phyloP scores from a whole-genome alignment of 495 filamentous ascomycete genomes.

The Penicillium coffeae region DNA sequence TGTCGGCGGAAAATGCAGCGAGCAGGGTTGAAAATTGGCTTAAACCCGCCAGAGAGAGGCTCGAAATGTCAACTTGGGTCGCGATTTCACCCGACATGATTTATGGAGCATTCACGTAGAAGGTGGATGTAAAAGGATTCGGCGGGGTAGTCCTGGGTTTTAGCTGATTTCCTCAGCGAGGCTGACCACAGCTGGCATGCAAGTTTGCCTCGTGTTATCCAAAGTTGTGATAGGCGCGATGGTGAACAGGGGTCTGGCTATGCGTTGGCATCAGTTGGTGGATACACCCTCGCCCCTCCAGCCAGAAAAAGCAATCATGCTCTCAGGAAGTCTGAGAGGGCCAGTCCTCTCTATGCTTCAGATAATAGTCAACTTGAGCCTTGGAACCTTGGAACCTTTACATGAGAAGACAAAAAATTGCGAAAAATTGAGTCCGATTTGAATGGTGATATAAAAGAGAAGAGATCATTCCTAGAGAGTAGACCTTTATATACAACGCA shows the following conservation, averaged over 20 bases:
- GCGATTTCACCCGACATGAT: background rate
- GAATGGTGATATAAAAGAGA: too few relatives aligned
- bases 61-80: background rate
- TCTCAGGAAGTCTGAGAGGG: too few relatives aligned
- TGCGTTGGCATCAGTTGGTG: background rate
- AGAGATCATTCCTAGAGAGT: background rate
- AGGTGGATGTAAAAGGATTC: background rate
- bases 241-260: background rate
- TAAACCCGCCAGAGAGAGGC: constrained; percentile 5
- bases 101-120: background rate
- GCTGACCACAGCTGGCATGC: too few relatives aligned
- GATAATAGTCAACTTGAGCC: too few relatives aligned
- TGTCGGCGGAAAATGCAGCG: constrained; percentile 3
- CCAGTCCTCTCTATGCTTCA: too few relatives aligned
- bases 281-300: background rate
- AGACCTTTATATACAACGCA: too few relatives aligned
- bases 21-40: background rate
- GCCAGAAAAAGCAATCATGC: background rate
- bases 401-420: too few relatives aligned
- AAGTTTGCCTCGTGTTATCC: background rate
- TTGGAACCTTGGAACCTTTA: too few relatives aligned
- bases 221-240: background rate
- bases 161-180: too few relatives aligned
- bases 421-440: background rate
- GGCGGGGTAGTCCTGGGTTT: background rate